Base-by-base conservation (phyloP, 495 filamentous ascomycete genomes). In the Tuber borchii region DNA sequence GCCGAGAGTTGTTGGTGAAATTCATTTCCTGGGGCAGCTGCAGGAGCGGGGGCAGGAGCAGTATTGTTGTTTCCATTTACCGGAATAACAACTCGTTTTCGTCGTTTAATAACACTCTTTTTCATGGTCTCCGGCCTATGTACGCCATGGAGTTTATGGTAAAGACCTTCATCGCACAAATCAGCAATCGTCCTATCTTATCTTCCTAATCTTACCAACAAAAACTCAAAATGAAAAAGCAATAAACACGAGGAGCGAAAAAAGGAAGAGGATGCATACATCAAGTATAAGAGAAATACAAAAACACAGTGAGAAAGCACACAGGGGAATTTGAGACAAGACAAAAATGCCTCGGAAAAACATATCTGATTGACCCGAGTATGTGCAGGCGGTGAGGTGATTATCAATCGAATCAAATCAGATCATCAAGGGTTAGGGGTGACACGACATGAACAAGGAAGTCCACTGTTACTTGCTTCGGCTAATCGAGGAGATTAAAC, bases 111-210 rank as follows among this genome's bases (percentile, higher is more conserved):
- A 72, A 95, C 90, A 0, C 92, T 91, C 85, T 97, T 98, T 84
- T 99, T 99, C 96, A 99, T 98, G 0, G 92, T 92, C 19, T 93
- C 92, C 10, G 95, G 95, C 44, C 95, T 89, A 85, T 97, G 95
- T 71, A 92, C 90, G 73, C 94, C 94, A 82, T 99, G 95, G 1
- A 99, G 90, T 83, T 98, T 99, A 84, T 97, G 93, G 82, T 98
- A 98, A n/a, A 98, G 86, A 44, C 94, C 94, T 97, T 77, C 20
- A 69, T 43, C 37, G 43, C 73, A 65, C 34, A 78, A 73, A 79
- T 79, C 73, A 73, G 77, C 69, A 48, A 79, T 86, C 78, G 85
- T 84, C 78, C 65, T 68, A 76, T 73, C 73, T 26, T 56, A 69
- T 40, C 44, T 46, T 37, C 5, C n/a, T 37, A 56, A 17, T 65